Base-by-base conservation (phyloP, 352 stramenopile species). In the Blastocystis sp. region DNA sequence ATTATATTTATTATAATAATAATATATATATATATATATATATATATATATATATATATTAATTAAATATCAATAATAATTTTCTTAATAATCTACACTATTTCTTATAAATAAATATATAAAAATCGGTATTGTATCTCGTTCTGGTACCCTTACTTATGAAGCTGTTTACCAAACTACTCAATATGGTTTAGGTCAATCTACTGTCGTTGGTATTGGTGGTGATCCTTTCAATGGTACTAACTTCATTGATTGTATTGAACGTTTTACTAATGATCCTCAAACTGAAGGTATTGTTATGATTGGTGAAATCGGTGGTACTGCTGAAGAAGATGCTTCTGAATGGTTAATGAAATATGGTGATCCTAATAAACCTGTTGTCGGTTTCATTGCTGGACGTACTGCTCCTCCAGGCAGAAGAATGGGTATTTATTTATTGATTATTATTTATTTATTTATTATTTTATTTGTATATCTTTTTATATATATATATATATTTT, bases 151-250 rank as follows among this genome's bases (percentile, higher is more conserved):
- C 2, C 70, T 98, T 16, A 98, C 91, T 0, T 98, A 98, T 72
- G 91, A 98, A 72, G 91, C 91, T 28, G 91, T 98, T 10, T 80
- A 84, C 31, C 91, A 97, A 77, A 98, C 89, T 0, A 96, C 91
- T 18, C 80, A 81, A 0, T 75, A 82, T 31, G 88, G 87, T 6
- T 74, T 98, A 2, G 91, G 90, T 62, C 90, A 97, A 73, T 93
- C 78, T n/a, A 98, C 91, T 13, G 90, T 88, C 72, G 93, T 98
- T 44, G 91, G 91, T 39, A 97, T 98, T 72, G 90, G 91, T 41
- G 91, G 91, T 55, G 91, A 98, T 75, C 91, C 91, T 59, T 96
- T 98, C 77, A 97, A 96, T 74, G 91, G 91, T 64, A 98, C 90
- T 45, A 95, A 96, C 79, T 98, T 98, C 70, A 94, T 98, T 59